Evolutionary conservation across 352 stramenopile species (phyloP).

Genomic region (Pythium biforme): DNA sequence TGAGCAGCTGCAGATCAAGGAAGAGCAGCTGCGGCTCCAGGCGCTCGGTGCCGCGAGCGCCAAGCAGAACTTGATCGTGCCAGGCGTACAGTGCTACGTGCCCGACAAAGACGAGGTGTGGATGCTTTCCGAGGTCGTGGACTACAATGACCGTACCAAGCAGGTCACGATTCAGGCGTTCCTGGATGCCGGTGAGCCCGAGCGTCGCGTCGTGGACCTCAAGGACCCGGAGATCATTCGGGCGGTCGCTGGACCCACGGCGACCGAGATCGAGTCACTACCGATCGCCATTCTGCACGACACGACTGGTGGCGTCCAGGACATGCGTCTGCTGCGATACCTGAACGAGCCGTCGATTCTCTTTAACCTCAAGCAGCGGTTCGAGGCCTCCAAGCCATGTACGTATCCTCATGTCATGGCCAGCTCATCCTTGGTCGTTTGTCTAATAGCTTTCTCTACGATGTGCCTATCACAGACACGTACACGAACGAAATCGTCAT

Average conservation of each 20-base stretch:
- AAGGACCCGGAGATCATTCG: constrained; percentile 86
- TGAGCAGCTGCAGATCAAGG: constrained; percentile 76
- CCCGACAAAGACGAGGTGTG: constrained; percentile 87
- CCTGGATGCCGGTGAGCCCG: constrained; percentile 57
- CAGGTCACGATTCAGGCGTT: constrained; percentile 77
- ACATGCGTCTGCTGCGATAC: constrained; percentile 87
- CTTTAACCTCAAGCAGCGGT: constrained; percentile 92
- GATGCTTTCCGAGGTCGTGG: constrained; percentile 77
- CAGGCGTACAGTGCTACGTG: constrained; percentile 88
- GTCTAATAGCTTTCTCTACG: background rate
- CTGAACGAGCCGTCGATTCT: constrained; percentile 93
- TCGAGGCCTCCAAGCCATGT: constrained; percentile 90
- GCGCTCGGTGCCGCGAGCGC: constrained; percentile 49
- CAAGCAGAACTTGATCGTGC: constrained; percentile 86
- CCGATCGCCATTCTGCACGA: constrained; percentile 82
- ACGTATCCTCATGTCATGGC: constrained; percentile 18
- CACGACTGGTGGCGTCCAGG: constrained; percentile 72
- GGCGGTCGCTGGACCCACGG: constrained; percentile 66
- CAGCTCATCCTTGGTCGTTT: background rate
- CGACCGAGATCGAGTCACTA: constrained; percentile 80
- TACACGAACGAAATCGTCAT: constrained; percentile 98
- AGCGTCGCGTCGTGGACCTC: constrained; percentile 74
- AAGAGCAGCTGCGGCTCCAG: constrained; percentile 69
- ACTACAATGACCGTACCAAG: constrained; percentile 82
- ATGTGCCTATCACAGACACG: constrained; percentile 63